These are phyloP conservation scores for Umbelopsis vinacea DNA, from an alignment of 192 early-diverging fungal genomes.

Conservation along the genomic window DNA sequence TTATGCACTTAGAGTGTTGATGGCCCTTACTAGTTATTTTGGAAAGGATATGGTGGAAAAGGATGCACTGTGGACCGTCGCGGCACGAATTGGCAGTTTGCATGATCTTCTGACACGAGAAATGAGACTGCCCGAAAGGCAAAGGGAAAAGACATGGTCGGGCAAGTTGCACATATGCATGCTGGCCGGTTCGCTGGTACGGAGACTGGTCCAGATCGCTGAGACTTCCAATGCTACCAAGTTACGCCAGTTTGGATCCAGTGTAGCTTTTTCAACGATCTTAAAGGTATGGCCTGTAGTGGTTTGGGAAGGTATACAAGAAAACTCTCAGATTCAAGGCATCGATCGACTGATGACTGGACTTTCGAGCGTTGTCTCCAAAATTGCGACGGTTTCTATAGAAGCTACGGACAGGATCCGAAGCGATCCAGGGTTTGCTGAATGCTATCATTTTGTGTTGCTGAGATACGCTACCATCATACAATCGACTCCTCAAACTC, in stretches of 20 bases:
- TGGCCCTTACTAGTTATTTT: background rate
- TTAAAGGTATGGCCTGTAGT: conserved; percentile 9
- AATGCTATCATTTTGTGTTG: background rate
- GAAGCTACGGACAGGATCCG: conserved; percentile 10
- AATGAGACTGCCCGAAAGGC: background rate
- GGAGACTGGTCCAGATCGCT: conserved; percentile 6
- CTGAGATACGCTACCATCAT: background rate
- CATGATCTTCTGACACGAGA: background rate
- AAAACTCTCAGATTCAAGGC: background rate
- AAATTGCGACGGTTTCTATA: background rate
- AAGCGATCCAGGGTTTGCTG: background rate
- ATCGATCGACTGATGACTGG: background rate
- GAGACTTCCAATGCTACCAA: background rate
- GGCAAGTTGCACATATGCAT: conserved; percentile 1
- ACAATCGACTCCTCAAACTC: background rate
- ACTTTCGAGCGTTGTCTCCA: background rate
- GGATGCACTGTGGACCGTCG: background rate
- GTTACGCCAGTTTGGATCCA: background rate
- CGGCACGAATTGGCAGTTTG: background rate
- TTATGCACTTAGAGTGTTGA: background rate
- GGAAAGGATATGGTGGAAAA: conserved; percentile 12
- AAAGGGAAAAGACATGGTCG: conserved; percentile 19
- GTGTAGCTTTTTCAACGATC: background rate
- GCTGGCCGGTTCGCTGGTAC: background rate
- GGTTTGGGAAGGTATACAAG: background rate